These are phyloP conservation scores for Cardamine chenopodiifolia DNA, from an alignment of 345 rosid species.

Conservation along the genomic window DNA sequence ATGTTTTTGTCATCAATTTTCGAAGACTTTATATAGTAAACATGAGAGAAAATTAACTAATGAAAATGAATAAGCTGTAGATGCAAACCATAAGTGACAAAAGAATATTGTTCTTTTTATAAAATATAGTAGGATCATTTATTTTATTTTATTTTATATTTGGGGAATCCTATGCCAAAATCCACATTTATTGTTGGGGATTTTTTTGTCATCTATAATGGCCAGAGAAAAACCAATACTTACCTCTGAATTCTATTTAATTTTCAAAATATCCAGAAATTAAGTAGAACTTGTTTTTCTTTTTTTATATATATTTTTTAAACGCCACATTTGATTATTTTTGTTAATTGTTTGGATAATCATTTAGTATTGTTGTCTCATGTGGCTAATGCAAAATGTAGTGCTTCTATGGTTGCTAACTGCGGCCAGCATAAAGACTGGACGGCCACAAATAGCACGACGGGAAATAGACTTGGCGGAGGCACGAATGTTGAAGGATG, in stretches of 20 bases:
- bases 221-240: not conserved
- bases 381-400: constrained; percentile 36
- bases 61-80: not conserved
- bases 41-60: not conserved
- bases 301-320: not conserved
- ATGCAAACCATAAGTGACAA: not conserved
- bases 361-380: not conserved
- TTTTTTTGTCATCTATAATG: not conserved
- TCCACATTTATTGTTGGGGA: not conserved
- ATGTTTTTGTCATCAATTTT: not conserved
- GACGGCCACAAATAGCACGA: constrained; percentile 68
- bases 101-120: not conserved
- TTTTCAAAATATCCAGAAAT: too few relatives aligned
- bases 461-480: constrained; percentile 61
- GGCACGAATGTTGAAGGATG: constrained; percentile 57
- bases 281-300: too few relatives aligned
- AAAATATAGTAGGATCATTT: not conserved
- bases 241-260: not conserved
- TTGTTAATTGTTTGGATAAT: not conserved
- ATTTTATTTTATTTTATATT: too few relatives aligned
- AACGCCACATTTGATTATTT: not conserved
- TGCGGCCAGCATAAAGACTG: constrained; percentile 72
- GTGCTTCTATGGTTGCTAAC: constrained; percentile 71
- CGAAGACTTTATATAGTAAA: not conserved
- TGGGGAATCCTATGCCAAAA: constrained; percentile 1